These are phyloP conservation scores for Cicer chorassanicum DNA, from an alignment of 306 rosid genomes.

Conservation along the genomic window DNA sequence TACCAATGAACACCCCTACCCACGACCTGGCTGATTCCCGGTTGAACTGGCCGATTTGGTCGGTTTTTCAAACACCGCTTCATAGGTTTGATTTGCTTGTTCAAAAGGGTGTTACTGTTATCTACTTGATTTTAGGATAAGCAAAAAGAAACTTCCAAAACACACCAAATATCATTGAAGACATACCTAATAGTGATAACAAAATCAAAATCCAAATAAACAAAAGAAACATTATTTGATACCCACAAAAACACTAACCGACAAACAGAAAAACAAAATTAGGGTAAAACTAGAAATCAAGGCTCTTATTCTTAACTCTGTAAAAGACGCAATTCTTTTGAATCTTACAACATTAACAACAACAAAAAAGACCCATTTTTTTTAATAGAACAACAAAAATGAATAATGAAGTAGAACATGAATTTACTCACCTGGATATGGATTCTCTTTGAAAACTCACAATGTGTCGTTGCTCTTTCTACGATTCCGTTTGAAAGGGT, in stretches of 20 bases:
- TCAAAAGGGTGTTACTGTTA: neutral
- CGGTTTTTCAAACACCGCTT: no score
- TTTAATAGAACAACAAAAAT: neutral
- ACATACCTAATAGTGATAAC: neutral
- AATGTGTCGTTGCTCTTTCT: neutral
- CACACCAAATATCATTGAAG: neutral
- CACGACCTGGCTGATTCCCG: no score
- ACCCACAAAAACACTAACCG: neutral
- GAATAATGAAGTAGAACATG: conserved; percentile 7
- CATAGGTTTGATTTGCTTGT: neutral
- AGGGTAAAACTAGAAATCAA: conserved; percentile 11
- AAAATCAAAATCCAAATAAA: neutral
- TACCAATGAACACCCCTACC: no score
- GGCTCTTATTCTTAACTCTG: neutral
- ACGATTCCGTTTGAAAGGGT: conserved; percentile 7
- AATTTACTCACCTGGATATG: conserved; percentile 10
- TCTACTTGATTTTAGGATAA: conserved; percentile 5
- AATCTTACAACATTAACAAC: conserved; percentile 8
- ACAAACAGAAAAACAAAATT: neutral
- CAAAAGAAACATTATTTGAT: conserved; percentile 11
- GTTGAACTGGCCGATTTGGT: no score
- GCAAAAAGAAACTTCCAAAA: conserved; percentile 13
- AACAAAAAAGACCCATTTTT: neutral
- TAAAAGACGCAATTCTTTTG: neutral
- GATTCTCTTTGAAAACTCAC: neutral